These are phyloP conservation scores for Pythium folliculosum DNA, from an alignment of 352 stramenopile species.

Conservation along the genomic window DNA sequence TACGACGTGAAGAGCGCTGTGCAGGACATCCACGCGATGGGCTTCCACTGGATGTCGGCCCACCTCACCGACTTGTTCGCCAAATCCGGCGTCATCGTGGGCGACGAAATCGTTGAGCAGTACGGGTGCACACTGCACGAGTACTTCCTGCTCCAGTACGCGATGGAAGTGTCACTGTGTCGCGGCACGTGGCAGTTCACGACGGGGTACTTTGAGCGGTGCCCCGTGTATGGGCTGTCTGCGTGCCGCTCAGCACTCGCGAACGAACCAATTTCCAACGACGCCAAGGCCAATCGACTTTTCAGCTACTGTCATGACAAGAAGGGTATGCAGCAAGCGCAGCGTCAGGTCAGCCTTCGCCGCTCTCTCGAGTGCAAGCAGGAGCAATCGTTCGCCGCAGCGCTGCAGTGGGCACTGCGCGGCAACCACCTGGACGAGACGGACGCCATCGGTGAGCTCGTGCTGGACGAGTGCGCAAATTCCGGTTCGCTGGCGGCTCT, in stretches of 20 bases:
- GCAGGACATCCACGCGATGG: conserved; percentile 61
- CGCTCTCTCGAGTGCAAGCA: conserved; percentile 47
- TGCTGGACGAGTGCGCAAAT: conserved; percentile 51
- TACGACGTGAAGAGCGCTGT: conserved; percentile 73
- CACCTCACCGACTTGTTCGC: conserved; percentile 66
- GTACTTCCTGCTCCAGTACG: conserved; percentile 67
- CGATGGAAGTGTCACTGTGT: conserved; percentile 59
- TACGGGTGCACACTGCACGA: conserved; percentile 58
- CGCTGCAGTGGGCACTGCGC: conserved; percentile 70
- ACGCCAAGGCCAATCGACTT: conserved; percentile 65
- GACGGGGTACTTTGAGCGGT: conserved; percentile 64
- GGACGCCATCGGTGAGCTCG: conserved; percentile 54
- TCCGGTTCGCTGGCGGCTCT: conserved; percentile 44
- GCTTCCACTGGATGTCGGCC: conserved; percentile 76
- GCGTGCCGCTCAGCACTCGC: conserved; percentile 45
- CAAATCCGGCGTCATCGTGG: conserved; percentile 51
- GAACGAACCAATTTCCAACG: conserved; percentile 49
- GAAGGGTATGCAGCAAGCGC: conserved; percentile 36
- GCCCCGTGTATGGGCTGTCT: conserved; percentile 47
- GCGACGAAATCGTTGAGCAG: conserved; percentile 45
- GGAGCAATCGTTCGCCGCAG: conserved; percentile 40
- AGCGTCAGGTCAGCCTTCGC: conserved; percentile 39
- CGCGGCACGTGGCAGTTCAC: conserved; percentile 70
- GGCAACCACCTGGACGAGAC: conserved; percentile 57
- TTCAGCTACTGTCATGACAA: conserved; percentile 58